Base-by-base conservation (phyloP, 345 rosid species). In the Brassica nigra region DNA sequence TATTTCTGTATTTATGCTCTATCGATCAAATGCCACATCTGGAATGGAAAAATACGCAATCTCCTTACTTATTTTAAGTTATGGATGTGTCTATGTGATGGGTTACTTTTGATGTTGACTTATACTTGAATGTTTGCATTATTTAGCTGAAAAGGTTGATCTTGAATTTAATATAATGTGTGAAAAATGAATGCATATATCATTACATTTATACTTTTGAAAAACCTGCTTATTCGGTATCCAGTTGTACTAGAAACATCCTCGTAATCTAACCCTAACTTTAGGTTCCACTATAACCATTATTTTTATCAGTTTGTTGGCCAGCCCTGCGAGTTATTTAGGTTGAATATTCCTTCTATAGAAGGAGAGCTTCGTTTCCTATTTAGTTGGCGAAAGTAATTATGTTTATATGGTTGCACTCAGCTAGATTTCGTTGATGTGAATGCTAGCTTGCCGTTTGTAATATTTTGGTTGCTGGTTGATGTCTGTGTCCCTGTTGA, bases 391-490 rank as follows among this genome's bases (percentile, higher is more conserved):
- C 28, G 4, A 16, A 79, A 68, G 36, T 61, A 74, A 16, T 66
- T 47, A 14, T 52, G 30, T 65, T 29, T 11, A 66, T 36, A 59
- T 42, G 69, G 59, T 59, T 27, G 20, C 10, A 59, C 78, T 44
- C 14, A 39, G 28, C 70, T 73, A 73, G 74, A 59, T 74, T 62
- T 16, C 57, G 11, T 73, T 58, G 23, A 57, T 61, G 55, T 49
- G 65, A 65, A 58, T 73, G 59, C 65, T 74, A 44, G 74, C 58
- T 34, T 79, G 11, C 64, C 70, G 23, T 37, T 49, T 47, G 73
- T 71, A 55, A 57, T 68, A 47, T 29, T 68, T 16, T 61, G 70
- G 70, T 52, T 7, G 78, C 72, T 36, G 62, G 57, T 68, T 68
- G 52, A 69, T 59, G 70, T 15, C 58, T 31, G 28, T 79, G 68